phyloP scores from a whole-genome alignment of 2,329 filamentous ascomycete species.

The Ustilaginoidea virens region DNA sequence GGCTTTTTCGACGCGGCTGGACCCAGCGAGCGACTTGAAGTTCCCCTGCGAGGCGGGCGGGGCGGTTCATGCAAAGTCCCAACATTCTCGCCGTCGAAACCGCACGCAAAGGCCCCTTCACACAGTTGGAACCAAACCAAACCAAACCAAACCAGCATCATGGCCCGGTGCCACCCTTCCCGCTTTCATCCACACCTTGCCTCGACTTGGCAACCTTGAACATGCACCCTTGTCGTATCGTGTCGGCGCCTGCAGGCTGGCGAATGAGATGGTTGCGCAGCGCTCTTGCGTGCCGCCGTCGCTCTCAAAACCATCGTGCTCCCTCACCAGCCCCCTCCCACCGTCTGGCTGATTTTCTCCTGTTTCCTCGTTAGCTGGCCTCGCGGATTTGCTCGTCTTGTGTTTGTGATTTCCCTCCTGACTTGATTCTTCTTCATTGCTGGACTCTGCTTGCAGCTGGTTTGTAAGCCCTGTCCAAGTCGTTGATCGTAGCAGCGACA shows the following conservation, averaged over 20 bases:
- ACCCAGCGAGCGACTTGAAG: too few species aligned
- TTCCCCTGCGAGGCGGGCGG: too few species aligned
- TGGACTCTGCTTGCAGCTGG: conserved; percentile 8
- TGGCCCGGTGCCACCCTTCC: conserved; percentile 3
- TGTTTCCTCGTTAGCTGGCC: conserved; percentile 38
- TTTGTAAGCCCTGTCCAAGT: conserved; percentile 6
- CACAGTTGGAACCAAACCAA: too few species aligned
- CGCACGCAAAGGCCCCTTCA: too few species aligned
- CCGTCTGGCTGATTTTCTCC: conserved; percentile 18
- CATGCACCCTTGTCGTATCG: conserved; percentile 12
- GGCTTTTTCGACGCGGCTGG: too few species aligned
- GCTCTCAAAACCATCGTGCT: conserved; percentile 35
- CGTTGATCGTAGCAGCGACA: conserved; percentile 2
- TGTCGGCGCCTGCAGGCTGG: conserved; percentile 19
- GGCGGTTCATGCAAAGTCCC: too few species aligned
- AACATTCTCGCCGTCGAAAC: too few species aligned
- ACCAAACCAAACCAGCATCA: too few species aligned
- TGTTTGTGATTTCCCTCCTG: conserved; percentile 16
- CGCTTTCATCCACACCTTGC: conserved; percentile 8
- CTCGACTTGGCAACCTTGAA: conserved; percentile 10
- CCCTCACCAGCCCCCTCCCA: conserved; percentile 23
- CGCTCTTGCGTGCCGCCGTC: conserved; percentile 13
- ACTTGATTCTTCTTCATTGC: conserved; percentile 20
- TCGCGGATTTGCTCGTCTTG: too few species aligned
- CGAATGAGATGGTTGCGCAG: conserved; percentile 14